These are phyloP conservation scores for Hemerocallis citrina DNA, from an alignment of 106 monocot species.

Conservation along the genomic window DNA sequence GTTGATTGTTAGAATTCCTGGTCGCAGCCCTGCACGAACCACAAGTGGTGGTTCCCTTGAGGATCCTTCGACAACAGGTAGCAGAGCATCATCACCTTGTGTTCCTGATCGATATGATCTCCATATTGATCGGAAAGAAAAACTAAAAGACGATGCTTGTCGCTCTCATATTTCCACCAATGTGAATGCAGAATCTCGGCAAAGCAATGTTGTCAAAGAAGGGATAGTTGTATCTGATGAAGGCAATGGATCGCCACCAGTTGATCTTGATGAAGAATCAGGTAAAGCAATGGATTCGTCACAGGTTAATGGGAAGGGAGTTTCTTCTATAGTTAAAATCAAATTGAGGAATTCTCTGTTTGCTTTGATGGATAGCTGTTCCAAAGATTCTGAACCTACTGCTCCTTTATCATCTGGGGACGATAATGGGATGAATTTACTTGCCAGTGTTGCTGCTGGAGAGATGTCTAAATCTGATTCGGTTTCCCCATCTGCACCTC, in stretches of 20 bases:
- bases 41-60: slow-evolving; percentile 36
- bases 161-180: slow-evolving; percentile 15
- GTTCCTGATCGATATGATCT: slow-evolving; percentile 26
- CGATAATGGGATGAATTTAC: slow-evolving; percentile 73
- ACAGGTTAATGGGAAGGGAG: slow-evolving; percentile 22
- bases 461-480: slow-evolving; percentile 56
- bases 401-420: slow-evolving; percentile 42
- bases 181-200: slow-evolving; percentile 28
- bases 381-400: slow-evolving; percentile 46
- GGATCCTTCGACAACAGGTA: slow-evolving; percentile 31
- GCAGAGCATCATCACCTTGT: slow-evolving; percentile 39
- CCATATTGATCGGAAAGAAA: slow-evolving; percentile 21
- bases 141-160: slow-evolving; percentile 25
- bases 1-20: slow-evolving; percentile 80
- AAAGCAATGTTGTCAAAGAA: slow-evolving; percentile 34
- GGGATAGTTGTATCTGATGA: slow-evolving; percentile 19
- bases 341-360: slow-evolving; percentile 42
- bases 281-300: slow-evolving; percentile 19
- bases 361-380: slow-evolving; percentile 73
- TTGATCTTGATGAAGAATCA: slow-evolving; percentile 17
- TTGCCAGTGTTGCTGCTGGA: slow-evolving; percentile 79
- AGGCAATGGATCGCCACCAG: slow-evolving; percentile 15
- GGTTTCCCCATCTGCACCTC: slow-evolving; percentile 35
- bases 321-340: slow-evolving; percentile 9
- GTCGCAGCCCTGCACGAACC: slow-evolving; percentile 44